Evolutionary conservation across 345 rosid species (phyloP).

Genomic region (Acer negundo): DNA sequence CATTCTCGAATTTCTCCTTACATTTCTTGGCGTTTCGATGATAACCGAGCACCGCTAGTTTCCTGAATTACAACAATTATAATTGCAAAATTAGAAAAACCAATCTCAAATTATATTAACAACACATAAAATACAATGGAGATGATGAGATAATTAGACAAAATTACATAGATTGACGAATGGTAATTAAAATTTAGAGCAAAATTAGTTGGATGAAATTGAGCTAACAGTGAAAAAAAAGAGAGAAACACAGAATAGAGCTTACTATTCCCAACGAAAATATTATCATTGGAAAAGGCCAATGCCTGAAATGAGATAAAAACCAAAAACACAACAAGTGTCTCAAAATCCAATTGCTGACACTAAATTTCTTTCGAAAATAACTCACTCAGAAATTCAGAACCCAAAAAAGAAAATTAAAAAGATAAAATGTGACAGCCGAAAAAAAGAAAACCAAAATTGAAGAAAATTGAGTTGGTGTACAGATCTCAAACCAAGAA

Average conservation of each 20-base stretch:
- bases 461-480: neutral
- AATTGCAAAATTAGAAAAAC: neutral
- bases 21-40: slow-evolving; percentile 83
- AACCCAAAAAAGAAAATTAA: neutral
- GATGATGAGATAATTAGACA: slow-evolving; percentile 5
- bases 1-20: slow-evolving; percentile 94
- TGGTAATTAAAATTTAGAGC: neutral
- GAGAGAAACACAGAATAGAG: neutral
- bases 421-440: neutral
- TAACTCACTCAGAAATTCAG: neutral
- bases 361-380: slow-evolving; percentile 12
- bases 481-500: slow-evolving; percentile 22
- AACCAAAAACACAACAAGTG: slow-evolving; percentile 3
- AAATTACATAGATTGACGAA: neutral
- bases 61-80: slow-evolving; percentile 45
- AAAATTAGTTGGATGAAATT: too few species aligned
- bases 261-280: neutral
- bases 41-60: slow-evolving; percentile 72
- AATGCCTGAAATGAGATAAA: slow-evolving; percentile 8
- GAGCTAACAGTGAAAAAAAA: neutral
- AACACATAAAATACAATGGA: slow-evolving; percentile 9
- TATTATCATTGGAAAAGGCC: slow-evolving; percentile 7
- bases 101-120: slow-evolving; percentile 7
- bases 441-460: slow-evolving; percentile 5
- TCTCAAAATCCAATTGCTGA: slow-evolving; percentile 13